Percentiles rank a stretch among this genome's conserved stretches.
Evolutionary conservation across 805 yeast genomes (phyloP).

Genomic region (Yarrowia sp.): DNA sequence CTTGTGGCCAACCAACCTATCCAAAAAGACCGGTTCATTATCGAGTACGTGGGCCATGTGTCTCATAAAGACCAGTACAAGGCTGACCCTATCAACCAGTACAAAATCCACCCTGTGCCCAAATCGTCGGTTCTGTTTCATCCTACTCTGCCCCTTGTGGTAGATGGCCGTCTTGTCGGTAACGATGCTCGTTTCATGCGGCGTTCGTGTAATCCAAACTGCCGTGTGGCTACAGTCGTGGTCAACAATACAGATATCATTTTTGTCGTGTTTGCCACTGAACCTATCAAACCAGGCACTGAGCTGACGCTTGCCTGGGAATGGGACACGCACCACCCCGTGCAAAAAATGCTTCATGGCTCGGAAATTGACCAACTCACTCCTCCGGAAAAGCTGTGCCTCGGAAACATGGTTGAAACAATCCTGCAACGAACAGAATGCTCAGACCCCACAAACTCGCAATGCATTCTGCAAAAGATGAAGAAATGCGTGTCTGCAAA

Average conservation of each 20-base stretch:
- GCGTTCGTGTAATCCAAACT: conserved; percentile 78
- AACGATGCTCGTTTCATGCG: conserved; percentile 77
- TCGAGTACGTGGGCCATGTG: conserved; percentile 76
- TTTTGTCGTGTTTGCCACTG: conserved; percentile 64
- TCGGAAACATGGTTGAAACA: conserved; percentile 41
- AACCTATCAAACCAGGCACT: conserved; percentile 64
- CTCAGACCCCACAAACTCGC: conserved; percentile 45
- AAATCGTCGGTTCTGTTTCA: conserved; percentile 62
- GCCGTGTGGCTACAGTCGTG: conserved; percentile 61
- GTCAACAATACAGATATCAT: conserved; percentile 52
- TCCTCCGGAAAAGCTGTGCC: conserved; percentile 42
- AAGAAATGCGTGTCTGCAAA: conserved; percentile 41
- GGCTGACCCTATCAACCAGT: conserved; percentile 74
- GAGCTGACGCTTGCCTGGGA: conserved; percentile 87
- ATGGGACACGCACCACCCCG: conserved; percentile 85
- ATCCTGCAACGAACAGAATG: conserved; percentile 47
- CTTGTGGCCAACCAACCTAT: conserved; percentile 57
- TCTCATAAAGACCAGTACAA: conserved; percentile 70
- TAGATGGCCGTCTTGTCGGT: conserved; percentile 84
- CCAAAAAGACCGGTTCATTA: conserved; percentile 58
- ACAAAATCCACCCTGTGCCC: conserved; percentile 73
- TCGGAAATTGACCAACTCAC: conserved; percentile 48
- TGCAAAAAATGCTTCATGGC: conserved; percentile 59
- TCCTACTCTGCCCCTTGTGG: conserved; percentile 65
- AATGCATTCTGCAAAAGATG: conserved; percentile 46